phyloP scores from a whole-genome alignment of 768 basidiomycete genomes.

The Tricholoma sp. region DNA sequence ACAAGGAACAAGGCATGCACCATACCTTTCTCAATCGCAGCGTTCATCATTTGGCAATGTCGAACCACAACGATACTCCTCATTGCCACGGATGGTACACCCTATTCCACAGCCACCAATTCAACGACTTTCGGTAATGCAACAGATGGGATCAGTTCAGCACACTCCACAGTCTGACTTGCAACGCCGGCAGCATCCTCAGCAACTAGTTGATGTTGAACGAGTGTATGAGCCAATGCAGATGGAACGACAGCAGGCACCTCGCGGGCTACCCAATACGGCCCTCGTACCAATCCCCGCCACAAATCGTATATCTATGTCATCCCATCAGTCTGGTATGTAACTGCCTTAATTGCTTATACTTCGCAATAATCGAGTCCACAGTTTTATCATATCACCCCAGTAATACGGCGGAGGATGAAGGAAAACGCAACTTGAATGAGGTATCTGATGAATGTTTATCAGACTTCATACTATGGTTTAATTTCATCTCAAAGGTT shows the following conservation, averaged over 20 bases:
- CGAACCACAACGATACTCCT: background rate
- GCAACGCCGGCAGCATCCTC: background rate
- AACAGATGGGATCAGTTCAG: background rate
- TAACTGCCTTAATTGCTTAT: too few species aligned
- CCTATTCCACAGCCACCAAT: background rate
- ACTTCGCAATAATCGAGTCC: too few species aligned
- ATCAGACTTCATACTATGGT: too few species aligned
- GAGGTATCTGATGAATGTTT: too few species aligned
- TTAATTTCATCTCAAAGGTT: background rate
- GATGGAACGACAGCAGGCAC: background rate
- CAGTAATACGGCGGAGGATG: background rate
- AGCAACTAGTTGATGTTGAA: background rate
- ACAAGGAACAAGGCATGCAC: background rate
- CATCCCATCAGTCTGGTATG: too few species aligned
- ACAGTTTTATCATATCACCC: too few species aligned
- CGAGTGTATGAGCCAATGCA: background rate
- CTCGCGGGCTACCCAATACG: background rate
- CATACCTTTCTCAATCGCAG: background rate
- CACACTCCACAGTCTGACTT: background rate
- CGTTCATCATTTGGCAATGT: background rate
- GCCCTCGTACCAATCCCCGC: background rate
- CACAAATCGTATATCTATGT: background rate
- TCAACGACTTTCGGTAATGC: background rate
- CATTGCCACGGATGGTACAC: background rate
- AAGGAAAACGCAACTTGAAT: background rate